Evolutionary conservation across 495 filamentous ascomycete genomes (phyloP), one percentile per base, ranked within the genome.

Genomic region (Bacidia gigantensis): DNA sequence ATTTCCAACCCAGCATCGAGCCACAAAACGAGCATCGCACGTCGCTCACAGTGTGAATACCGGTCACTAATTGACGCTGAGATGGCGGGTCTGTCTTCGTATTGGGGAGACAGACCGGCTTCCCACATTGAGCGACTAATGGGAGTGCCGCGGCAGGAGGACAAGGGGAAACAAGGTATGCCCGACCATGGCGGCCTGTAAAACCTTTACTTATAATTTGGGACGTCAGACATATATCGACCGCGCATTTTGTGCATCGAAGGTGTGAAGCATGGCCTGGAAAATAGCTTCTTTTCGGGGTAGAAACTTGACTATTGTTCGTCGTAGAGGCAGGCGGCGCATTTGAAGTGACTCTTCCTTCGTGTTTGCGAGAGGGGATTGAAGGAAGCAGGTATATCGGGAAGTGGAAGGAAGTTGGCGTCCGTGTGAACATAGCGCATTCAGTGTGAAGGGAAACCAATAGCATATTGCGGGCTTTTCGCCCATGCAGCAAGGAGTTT

Each of bases 201-300:
- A 97, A 97, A 44, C 87, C 86, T 71, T 90, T 94, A 69, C 78
- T 83, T 60, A 95, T 80, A 50, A 95, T 88, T 60, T 92, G 87
- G 23, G 76, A 77, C 25, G 75, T 77, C 57, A 82, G 77, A 56
- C 84, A 86, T 21, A 95, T 71, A 62, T 94, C 83, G 44, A 80
- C 67, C 40, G 81, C 70, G 66, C 89, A 96, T 46, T 69, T 74
- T 42, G 74, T 67, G 67, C 89, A 96, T 54, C 81, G 80, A 48
- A 96, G 75, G 46, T 74, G 75, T 18, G 80, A 82, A 48, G 69
- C 60, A 62, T 76, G 69, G 32, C 69, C 69, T 21, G 62, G 48
- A 11, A 80, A 67, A 60, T 71, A 78, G 54, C 69, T 66, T 17
- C 64, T 52, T 14, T 26, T 18, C 11, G 47, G n/a, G 24, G 17